Conservation (phyloP, 2,329 filamentous ascomycete species). For the Penicillium sclerotigenum region DNA sequence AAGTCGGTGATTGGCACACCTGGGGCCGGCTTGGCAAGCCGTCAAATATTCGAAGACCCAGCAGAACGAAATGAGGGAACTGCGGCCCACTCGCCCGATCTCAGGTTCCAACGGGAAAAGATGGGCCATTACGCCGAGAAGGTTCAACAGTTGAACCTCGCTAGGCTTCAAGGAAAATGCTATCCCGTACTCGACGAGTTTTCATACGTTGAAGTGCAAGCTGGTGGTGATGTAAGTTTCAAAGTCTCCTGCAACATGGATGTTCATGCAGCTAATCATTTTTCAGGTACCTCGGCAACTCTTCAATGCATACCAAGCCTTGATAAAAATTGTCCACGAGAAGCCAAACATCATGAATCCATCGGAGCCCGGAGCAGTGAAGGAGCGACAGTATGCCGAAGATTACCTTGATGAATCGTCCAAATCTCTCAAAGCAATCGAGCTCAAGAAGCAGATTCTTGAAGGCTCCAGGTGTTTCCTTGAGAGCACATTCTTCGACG, state of each 20-base stretch:
- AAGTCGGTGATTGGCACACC: conserved; percentile 85
- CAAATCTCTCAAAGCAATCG: conserved; percentile 61
- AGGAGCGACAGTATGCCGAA: conserved; percentile 70
- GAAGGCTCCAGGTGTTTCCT: conserved; percentile 75
- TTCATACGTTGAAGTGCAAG: conserved; percentile 66
- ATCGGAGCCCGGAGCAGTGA: conserved; percentile 62
- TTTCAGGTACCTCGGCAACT: conserved; percentile 67
- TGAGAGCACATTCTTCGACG: conserved; percentile 74
- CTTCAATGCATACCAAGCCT: conserved; percentile 75
- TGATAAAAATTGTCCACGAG: conserved; percentile 76
- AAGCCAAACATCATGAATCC: conserved; percentile 57
- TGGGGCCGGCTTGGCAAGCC: conserved; percentile 59
- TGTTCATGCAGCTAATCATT: conserved; percentile 14
- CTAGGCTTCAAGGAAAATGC: conserved; percentile 62
- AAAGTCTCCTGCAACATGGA: neutral
- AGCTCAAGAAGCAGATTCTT: conserved; percentile 74
- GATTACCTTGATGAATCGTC: conserved; percentile 74
- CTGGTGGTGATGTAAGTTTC: conserved; percentile 59
- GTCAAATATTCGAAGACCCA: conserved; percentile 66
- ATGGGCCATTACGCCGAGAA: conserved; percentile 77
- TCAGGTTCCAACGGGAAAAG: conserved; percentile 77
- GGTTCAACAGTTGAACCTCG: conserved; percentile 72
- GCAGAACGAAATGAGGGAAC: conserved; percentile 55
- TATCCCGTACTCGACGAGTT: conserved; percentile 77
- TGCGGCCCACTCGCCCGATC: conserved; percentile 57